A percentile compares a stretch with the other conserved stretches of the same genome.
Evolutionary conservation across 164 flowering plant genomes (phyloP).

Genomic region (Santalum album): DNA sequence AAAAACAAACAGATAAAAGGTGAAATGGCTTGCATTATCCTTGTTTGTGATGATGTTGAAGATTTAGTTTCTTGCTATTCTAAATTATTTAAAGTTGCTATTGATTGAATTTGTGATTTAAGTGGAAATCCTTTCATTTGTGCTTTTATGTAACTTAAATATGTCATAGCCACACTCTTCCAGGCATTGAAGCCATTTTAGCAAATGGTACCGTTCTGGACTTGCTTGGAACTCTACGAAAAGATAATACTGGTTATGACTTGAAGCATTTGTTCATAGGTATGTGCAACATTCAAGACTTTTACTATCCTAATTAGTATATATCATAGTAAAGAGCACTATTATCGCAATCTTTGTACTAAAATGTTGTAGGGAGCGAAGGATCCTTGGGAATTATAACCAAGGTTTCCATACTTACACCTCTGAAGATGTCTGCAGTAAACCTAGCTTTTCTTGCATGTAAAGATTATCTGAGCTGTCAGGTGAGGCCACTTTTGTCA

Average conservation of each 20-base stretch:
- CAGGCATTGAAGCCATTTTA: slow-evolving; percentile 90
- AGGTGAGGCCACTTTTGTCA: slow-evolving; percentile 34
- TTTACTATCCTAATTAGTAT: not conserved
- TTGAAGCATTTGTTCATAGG: slow-evolving; percentile 96
- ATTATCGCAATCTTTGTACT: slow-evolving; percentile 3
- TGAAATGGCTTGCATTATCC: too few species aligned
- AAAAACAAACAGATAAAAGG: too few species aligned
- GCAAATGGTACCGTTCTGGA: slow-evolving; percentile 87
- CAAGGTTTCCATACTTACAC: slow-evolving; percentile 86
- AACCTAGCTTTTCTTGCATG: slow-evolving; percentile 93
- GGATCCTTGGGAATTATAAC: slow-evolving; percentile 92
- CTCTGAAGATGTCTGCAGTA: slow-evolving; percentile 69
- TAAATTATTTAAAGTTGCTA: too few species aligned
- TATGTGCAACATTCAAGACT: slow-evolving; percentile 15
- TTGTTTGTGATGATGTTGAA: not conserved
- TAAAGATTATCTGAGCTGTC: slow-evolving; percentile 73
- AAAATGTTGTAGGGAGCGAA: slow-evolving; percentile 71
- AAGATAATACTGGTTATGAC: slow-evolving; percentile 98
- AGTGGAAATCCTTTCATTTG: not conserved
- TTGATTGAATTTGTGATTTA: too few species aligned
- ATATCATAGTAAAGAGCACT: not conserved
- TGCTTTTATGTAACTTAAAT: slow-evolving; percentile 2
- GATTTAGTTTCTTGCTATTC: not conserved
- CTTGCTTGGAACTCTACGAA: slow-evolving; percentile 90
- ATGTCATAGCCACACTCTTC: slow-evolving; percentile 10